Base-by-base conservation (phyloP, 176 grass and related monocot genomes). In the Thalia dealbata region DNA sequence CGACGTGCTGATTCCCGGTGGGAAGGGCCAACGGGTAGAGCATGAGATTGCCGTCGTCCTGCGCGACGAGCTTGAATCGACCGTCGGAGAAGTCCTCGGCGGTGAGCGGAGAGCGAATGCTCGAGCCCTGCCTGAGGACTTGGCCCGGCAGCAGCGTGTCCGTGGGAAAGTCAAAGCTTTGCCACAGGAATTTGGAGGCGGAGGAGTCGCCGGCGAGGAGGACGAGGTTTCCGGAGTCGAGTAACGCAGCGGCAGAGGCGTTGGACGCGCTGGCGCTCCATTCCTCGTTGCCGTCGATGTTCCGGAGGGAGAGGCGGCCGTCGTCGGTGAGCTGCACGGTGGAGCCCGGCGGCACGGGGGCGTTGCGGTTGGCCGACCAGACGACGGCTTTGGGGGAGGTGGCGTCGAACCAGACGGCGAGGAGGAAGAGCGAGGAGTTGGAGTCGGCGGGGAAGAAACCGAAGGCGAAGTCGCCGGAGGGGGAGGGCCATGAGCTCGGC, bases 381-480 rank as follows among this genome's bases (percentile, higher is more conserved):
- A 50, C 69, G 22, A 87, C 42, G 21, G 67, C n/a, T 58, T 76
- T 67, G 1, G 82, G 22, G 38, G 55, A 71, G 54, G 61, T 58
- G 58, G 32, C 32, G 80, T 71, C 14, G n/a, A 87, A 90, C 67
- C 23, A 83, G 28, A 85, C 10, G 74, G 73, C 81, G 48, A 86
- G 27, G 15, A 88, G 60, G 76, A 74, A 89, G 71, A 63, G 61
- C 9, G 77, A 76, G 61, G 71, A 11, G 71, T 81, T 41, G 27
- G 16, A 50, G 6, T 65, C 61, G n/a, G 73, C 38, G 4, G 73
- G 27, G 2, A 19, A 64, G 48, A 90, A 86, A 10, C 78, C 81
- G n/a, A 81, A 83, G 9, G 80, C 83, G 21, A 86, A 83, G 11
- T 86, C 83, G 1, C 77, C 56, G 38, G 81, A 75, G 7, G 74